Conservation (phyloP, 768 basidiomycete genomes). For the Fomitopsis pulvina region DNA sequence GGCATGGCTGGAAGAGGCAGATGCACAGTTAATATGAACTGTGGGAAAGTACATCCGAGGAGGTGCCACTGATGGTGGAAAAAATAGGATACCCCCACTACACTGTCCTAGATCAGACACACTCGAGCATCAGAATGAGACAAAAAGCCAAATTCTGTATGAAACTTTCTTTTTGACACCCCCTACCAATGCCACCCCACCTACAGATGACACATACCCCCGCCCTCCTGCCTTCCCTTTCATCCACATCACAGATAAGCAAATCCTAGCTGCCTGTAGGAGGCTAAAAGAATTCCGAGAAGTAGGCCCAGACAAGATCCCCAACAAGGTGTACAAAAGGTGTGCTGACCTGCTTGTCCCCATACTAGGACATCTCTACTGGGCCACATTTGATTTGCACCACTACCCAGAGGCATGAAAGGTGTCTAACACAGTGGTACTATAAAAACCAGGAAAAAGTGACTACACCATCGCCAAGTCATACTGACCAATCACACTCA, state of each 20-base stretch:
- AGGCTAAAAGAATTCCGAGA: slow-evolving; percentile 31
- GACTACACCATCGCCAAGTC: slow-evolving; percentile 27
- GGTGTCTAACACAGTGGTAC: slow-evolving; percentile 22
- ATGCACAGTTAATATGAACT: slow-evolving; percentile 15
- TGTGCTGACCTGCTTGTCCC: slow-evolving; percentile 19
- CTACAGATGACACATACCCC: slow-evolving; percentile 16
- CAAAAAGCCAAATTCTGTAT: slow-evolving; percentile 14
- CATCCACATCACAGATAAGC: slow-evolving; percentile 15
- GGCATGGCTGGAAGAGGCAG: slow-evolving; percentile 15
- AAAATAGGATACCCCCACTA: slow-evolving; percentile 16
- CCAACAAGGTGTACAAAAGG: slow-evolving; percentile 28
- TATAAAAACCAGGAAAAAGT: slow-evolving; percentile 27
- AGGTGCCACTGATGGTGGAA: slow-evolving; percentile 6
- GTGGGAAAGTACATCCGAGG: slow-evolving; percentile 7
- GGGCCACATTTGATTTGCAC: slow-evolving; percentile 22
- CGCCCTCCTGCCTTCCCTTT: slow-evolving; percentile 14
- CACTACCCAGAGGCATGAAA: slow-evolving; percentile 23
- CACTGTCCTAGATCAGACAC: background rate
- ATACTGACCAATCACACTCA: slow-evolving; percentile 29
- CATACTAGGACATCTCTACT: slow-evolving; percentile 22
- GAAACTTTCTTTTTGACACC: slow-evolving; percentile 24
- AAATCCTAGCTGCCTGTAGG: slow-evolving; percentile 21
- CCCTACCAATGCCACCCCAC: slow-evolving; percentile 11
- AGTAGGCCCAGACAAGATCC: slow-evolving; percentile 19
- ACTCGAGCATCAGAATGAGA: slow-evolving; percentile 3